Conservation (phyloP, 2,329 filamentous ascomycete genomes). For the Peltaster fructicola region DNA sequence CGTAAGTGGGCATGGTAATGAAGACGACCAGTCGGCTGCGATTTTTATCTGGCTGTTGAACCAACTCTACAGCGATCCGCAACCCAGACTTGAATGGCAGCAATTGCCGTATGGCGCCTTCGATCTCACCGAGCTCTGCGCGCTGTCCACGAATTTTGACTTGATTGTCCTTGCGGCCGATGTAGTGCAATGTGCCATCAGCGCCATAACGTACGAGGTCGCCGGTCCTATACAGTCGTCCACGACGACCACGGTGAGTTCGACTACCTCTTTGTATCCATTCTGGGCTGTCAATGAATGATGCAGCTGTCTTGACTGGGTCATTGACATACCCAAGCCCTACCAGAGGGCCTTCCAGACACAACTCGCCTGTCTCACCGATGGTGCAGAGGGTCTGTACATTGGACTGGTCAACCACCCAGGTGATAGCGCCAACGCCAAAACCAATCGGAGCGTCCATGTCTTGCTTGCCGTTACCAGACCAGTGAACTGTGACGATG, state of each 20-base stretch:
- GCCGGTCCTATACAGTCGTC: slow-evolving; percentile 6
- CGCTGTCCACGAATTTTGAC: slow-evolving; percentile 90
- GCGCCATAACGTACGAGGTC: slow-evolving; percentile 7
- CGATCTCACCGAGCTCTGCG: slow-evolving; percentile 84
- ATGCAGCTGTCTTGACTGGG: slow-evolving; percentile 11
- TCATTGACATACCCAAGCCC: slow-evolving; percentile 25
- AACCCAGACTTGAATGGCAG: no score
- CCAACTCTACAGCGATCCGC: no score
- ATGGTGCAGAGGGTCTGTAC: slow-evolving; percentile 19
- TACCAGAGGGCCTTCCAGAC: slow-evolving; percentile 28
- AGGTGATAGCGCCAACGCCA: slow-evolving; percentile 12
- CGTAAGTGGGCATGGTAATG: no score
- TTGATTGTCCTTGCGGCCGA: slow-evolving; percentile 54
- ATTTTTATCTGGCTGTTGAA: no score
- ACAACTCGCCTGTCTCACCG: slow-evolving; percentile 29
- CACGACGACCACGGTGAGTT: slow-evolving; percentile 10
- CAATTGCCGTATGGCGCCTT: no score
- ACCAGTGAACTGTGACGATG: slow-evolving; percentile 3
- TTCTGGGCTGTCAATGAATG: slow-evolving; percentile 15
- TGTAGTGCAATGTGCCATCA: slow-evolving; percentile 5
- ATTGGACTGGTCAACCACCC: slow-evolving; percentile 15
- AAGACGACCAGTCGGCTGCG: no score
- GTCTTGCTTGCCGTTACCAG: slow-evolving; percentile 6
- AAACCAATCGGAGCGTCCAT: slow-evolving; percentile 18
- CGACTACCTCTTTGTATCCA: slow-evolving; percentile 7